Evolutionary conservation across 768 basidiomycete genomes (phyloP), one percentile per base, ranked within the genome.

Genomic region (Hydnum rufescens): DNA sequence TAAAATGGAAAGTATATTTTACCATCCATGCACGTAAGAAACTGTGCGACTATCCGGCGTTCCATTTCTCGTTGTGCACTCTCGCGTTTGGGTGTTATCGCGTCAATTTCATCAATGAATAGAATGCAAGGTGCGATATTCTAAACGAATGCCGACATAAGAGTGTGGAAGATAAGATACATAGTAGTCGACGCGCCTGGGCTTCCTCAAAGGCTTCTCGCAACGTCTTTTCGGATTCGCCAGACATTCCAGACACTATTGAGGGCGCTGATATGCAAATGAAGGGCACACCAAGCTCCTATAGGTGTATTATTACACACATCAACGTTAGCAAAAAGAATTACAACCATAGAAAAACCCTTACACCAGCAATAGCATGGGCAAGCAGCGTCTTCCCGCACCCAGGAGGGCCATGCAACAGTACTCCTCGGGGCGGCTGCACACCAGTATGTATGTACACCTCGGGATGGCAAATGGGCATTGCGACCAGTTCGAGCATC

Each of bases 11-110:
- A 4, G 13, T 3, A 34, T 18, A 30, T 61, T 76, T 42, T 59
- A 95, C 93, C 93, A 64, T 99, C 95, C 87, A 99, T 95, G 68
- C 93, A 96, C 0, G 93, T 97, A 52, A 97, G 66, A 57, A 99
- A 85, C 63, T 99, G 95, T 0, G 93, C 93, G 5, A 99, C 93
- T 49, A 99, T 97, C 8, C 95, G 74, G 43, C 92, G 68, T 61
- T 97, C 95, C 95, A 96, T 97, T 67, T 97, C 95, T 53, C 93
- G 72, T 61, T 99, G 95, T 0, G 95, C 93, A 59, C 85, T 96
- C 66, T 99, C 95, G 55, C 95, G 71, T 67, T 97, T 99, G 0
- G 90, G 90, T 0, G 92, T 96, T 56, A 99, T 92, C 4, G 92
- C 88, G 60, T 97, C 92, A 19, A 97, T 95, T 63, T 97, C 95